phyloP scores from a whole-genome alignment of 305 asterid species.

The Lippia alba region DNA sequence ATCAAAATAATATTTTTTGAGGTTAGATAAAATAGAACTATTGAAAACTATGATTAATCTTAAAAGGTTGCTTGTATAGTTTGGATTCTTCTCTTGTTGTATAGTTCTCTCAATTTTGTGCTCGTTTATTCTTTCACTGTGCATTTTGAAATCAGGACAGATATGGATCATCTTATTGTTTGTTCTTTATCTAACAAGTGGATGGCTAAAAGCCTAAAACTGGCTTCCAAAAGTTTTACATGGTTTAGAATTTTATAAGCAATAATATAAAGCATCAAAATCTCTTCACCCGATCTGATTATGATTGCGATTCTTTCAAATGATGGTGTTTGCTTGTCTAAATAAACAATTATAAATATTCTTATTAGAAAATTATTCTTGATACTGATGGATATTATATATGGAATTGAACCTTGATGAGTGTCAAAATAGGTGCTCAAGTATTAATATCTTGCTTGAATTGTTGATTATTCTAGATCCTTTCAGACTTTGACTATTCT shows the following conservation, averaged over 20 bases:
- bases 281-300: not conserved
- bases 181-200: not conserved
- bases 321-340: not conserved
- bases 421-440: not conserved
- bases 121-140: not conserved
- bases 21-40: not conserved
- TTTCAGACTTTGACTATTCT: not conserved
- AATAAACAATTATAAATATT: not conserved
- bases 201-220: not conserved
- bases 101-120: not conserved
- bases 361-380: not conserved
- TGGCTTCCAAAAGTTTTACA: not conserved
- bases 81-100: not conserved
- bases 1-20: not conserved
- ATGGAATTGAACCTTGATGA: not conserved
- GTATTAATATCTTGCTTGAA: slow-evolving; percentile 2
- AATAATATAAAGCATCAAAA: not conserved
- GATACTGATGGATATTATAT: not conserved
- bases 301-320: not conserved
- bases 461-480: not conserved
- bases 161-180: not conserved
- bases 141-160: slow-evolving; percentile 3
- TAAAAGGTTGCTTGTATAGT: not conserved
- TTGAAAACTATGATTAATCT: not conserved
- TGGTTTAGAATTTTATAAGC: not conserved